A percentile compares a stretch with the other conserved stretches of the same genome.
Evolutionary conservation across 2,329 filamentous ascomycete species (phyloP).

Genomic region (Aspergillus carbonarius): DNA sequence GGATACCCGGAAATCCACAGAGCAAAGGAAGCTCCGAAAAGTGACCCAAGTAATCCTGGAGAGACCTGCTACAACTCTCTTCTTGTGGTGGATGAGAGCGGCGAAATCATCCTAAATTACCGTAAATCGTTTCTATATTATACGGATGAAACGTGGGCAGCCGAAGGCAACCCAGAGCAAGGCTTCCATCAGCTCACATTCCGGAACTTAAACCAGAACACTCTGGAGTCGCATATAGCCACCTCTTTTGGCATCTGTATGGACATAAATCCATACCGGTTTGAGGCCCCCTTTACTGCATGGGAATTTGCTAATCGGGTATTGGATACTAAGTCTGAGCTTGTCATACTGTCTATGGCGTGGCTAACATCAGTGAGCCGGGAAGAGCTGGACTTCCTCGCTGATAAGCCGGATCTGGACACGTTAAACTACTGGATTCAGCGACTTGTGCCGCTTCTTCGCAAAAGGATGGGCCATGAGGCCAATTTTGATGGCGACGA

Average conservation of each 20-base stretch:
- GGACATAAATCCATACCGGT: constrained; percentile 63
- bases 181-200: constrained; percentile 32
- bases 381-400: constrained; percentile 48
- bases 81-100: constrained; percentile 56
- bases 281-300: constrained; percentile 56
- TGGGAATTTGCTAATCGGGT: constrained; percentile 63
- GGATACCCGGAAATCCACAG: constrained; percentile 59
- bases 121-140: constrained; percentile 66
- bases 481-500: constrained; percentile 26
- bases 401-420: constrained; percentile 54
- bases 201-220: constrained; percentile 10
- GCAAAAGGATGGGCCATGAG: constrained; percentile 30
- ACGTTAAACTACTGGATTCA: constrained; percentile 65
- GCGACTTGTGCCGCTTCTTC: constrained; percentile 55
- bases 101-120: constrained; percentile 59
- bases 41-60: background rate
- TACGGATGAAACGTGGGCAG: constrained; percentile 65
- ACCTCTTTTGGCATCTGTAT: constrained; percentile 53
- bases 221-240: constrained; percentile 26
- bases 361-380: constrained; percentile 57
- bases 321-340: constrained; percentile 46
- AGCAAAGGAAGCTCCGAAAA: background rate
- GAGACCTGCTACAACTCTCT: constrained; percentile 58
- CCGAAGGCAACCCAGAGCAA: constrained; percentile 47
- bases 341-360: constrained; percentile 63